Base-by-base conservation (phyloP, 768 basidiomycete species). In the Sarcomyxa edulis region DNA sequence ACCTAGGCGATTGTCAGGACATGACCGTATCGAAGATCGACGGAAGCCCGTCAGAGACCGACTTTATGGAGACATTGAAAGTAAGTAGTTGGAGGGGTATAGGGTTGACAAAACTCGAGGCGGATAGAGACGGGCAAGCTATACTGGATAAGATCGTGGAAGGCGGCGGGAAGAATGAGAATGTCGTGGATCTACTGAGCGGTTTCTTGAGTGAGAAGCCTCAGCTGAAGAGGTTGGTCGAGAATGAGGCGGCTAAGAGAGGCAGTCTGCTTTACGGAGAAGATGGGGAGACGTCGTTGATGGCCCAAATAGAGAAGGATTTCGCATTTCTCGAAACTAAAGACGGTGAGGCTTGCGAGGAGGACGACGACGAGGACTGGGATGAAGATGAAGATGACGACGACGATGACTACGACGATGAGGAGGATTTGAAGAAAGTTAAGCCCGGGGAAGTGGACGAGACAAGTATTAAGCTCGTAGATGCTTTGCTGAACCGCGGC, bases 331-430 rank as follows among this genome's bases (percentile, higher is more conserved):
- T 11, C 9, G n/a, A 16, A 4, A 39, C 38, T 16, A 39, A 28
- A 14, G 19, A 19, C 7, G 38, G 32, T 10, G 38, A 39, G 27
- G 38, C 31, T 16, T 22, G 15, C n/a, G 28, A 32, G 27, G 38
- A 39, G 15, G 11, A 31, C 8, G 3, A n/a, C 4, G 6, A 31
- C 16, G 14, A 15, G 12, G 11, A 15, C 3, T 15, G 25, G 15
- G 12, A 10, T 23, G 29, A 39, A 18, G 12, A 15, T n/a, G 28
- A 18, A 7, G 29, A 21, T 32, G 29, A 30, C 11, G 38, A 26
- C 7, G 22, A 10, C 6, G 14, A 37, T 7, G 22, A 26, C 6
- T 22, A 37, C 3, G 34, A 22, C 8, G n/a, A n/a, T 15, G 34
- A 35, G 7, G 35, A 37, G 11, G 35, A 7, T 26, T n/a, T n/a